Evolutionary conservation across 768 basidiomycete genomes (phyloP), one percentile per base, ranked within the genome.

Genomic region (Arthromyces matolae): DNA sequence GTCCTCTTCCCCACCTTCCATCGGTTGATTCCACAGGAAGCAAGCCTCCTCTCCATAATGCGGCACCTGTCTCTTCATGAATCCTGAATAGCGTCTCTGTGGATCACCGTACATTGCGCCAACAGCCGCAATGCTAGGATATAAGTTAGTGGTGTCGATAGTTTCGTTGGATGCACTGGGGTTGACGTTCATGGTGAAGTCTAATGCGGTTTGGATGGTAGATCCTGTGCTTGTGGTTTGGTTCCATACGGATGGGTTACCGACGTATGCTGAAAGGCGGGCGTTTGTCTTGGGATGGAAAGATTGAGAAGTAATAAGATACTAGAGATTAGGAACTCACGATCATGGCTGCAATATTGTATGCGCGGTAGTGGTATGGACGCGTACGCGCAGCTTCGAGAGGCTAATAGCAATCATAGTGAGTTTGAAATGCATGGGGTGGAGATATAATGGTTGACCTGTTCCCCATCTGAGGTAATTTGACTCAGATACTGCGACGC

Each of bases 311-410:
- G 2, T 16, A 2, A 4, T 23, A 8, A 2, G 24, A 24, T 5
- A 8, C 8, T 12, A 24, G 42, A 4, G 35, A 14, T 19, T 34
- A n/a, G n/a, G 28, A 24, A 8, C 77, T 59, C 51, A 83, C 81
- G 40, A 84, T 79, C 77, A 85, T 80, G 8, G 81, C 83, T 1
- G 77, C 79, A 14, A 85, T 69, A 52, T 87, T 87, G 64, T 83
- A 86, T 0, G 76, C 73, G 8, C 79, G 73, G 59, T 86, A 85
- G 57, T 86, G 83, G 60, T 78, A 84, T 13, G 84, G 81, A 9
- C 78, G 69, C 1, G 81, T 81, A 22, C 84, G 77, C 3, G 62
- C 69, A 14, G 79, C 72, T 66, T 86, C 84, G 12, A 81, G 61
- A 10, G 84, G 83, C 79, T 82, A n/a, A 9, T 13, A 23, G 14